Evolutionary conservation across 352 stramenopile species (phyloP), one percentile per base, ranked within the genome.

Genomic region (Pythium guiyangense): DNA sequence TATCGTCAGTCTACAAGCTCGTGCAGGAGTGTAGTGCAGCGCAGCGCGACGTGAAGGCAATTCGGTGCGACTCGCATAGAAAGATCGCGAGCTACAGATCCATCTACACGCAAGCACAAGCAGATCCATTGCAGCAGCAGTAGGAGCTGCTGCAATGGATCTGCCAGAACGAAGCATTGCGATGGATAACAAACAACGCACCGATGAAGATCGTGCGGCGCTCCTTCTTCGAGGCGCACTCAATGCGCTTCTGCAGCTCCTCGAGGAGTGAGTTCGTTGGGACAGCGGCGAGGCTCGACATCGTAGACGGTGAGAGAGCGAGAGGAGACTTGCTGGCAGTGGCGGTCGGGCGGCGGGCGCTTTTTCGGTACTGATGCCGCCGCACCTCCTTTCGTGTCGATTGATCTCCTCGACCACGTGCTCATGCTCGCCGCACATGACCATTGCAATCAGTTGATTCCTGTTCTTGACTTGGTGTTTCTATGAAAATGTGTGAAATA

Each of bases 141-240:
- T 3, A 22, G n/a, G n/a, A n/a, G n/a, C n/a, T n/a, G n/a, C n/a
- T n/a, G n/a, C n/a, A n/a, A n/a, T n/a, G n/a, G n/a, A n/a, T n/a
- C n/a, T n/a, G n/a, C n/a, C n/a, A n/a, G n/a, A 52, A 11, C 34
- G 18, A 51, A n/a, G n/a, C n/a, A n/a, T n/a, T n/a, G n/a, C n/a
- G n/a, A n/a, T n/a, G n/a, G n/a, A n/a, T n/a, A n/a, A n/a, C n/a
- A n/a, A n/a, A n/a, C n/a, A n/a, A n/a, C n/a, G 67, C 68, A 94
- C 92, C 92, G 64, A 98, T 96, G 63, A 98, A 96, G 64, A 98
- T 97, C 35, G 90, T 97, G 62, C 90, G 86, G 63, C 91, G 94
- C 74, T 97, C 90, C 76, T 96, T 95, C 77, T 97, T 98, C 63
- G 74, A 70, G 46, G 80, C 74, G 70, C 93, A 98, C 44, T 96